Conservation (phyloP, 2,329 filamentous ascomycete species). For the Sphaerostilbella broomeana region DNA sequence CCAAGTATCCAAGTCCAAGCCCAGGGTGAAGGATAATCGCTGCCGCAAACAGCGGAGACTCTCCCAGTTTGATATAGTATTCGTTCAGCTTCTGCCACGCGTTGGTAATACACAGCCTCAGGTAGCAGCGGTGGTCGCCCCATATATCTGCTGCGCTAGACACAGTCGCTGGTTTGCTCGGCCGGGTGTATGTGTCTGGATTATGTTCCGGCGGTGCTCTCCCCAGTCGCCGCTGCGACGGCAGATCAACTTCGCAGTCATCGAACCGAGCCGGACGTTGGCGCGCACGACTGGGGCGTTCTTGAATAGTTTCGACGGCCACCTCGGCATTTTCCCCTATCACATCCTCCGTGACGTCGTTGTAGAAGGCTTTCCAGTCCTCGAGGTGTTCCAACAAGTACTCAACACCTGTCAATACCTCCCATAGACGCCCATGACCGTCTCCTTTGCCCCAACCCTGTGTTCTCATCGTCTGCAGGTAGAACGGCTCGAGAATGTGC, state of each 20-base stretch:
- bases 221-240: constrained; percentile 1
- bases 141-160: constrained; percentile 1
- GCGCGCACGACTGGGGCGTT: constrained; percentile 1
- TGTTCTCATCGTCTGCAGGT: background rate
- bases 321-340: no score
- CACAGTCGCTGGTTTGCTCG: constrained; percentile 1
- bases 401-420: background rate
- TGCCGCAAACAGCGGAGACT: constrained; percentile 6
- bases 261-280: constrained; percentile 3
- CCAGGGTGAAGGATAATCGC: constrained; percentile 2
- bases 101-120: constrained; percentile 9
- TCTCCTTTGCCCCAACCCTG: background rate
- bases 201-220: constrained; percentile 2
- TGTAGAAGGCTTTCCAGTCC: background rate
- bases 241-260: constrained; percentile 3
- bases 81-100: constrained; percentile 8
- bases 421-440: background rate
- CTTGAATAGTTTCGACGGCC: no score
- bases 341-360: no score
- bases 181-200: constrained; percentile 1
- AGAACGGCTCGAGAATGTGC: background rate
- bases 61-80: constrained; percentile 6
- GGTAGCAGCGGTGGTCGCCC: background rate
- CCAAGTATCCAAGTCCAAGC: background rate
- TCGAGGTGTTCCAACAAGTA: background rate